These are phyloP conservation scores for Alternaria tenuissima DNA, from an alignment of 2,329 filamentous ascomycete genomes.

Conservation along the genomic window DNA sequence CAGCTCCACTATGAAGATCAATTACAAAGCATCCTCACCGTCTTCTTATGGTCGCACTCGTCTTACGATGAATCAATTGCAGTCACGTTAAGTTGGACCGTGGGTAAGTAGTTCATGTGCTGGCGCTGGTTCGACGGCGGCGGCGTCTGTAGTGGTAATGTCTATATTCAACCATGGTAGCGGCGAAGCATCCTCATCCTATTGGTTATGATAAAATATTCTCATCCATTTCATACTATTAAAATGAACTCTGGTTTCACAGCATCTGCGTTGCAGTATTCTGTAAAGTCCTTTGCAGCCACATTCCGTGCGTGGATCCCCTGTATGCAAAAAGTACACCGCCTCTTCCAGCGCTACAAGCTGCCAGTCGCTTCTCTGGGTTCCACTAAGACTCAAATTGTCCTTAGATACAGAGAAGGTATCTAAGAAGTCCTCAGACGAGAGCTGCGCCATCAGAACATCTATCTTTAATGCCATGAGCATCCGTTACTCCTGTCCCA, in stretches of 20 bases:
- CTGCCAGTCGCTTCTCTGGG: not conserved
- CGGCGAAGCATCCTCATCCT: not conserved
- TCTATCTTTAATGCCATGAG: not conserved
- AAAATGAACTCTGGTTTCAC: not conserved
- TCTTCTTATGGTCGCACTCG: not conserved
- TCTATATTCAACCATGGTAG: not conserved
- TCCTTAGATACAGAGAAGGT: not conserved
- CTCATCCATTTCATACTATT: not conserved
- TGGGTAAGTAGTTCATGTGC: not conserved
- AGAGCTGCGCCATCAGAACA: not conserved
- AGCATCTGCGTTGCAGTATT: not conserved
- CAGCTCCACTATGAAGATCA: not conserved
- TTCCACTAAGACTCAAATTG: not conserved
- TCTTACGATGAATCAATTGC: not conserved
- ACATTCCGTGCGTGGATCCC: too few species aligned
- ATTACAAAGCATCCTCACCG: not conserved
- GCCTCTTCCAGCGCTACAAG: too few species aligned
- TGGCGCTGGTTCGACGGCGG: not conserved
- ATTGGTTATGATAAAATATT: not conserved
- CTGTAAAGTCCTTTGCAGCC: too few species aligned
- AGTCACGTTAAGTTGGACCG: not conserved
- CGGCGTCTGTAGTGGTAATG: not conserved
- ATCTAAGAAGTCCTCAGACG: not conserved
- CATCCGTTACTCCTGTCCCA: not conserved
- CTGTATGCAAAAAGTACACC: too few species aligned